These are phyloP conservation scores for Candida mattraensis DNA, from an alignment of 805 yeast species.

Conservation along the genomic window DNA sequence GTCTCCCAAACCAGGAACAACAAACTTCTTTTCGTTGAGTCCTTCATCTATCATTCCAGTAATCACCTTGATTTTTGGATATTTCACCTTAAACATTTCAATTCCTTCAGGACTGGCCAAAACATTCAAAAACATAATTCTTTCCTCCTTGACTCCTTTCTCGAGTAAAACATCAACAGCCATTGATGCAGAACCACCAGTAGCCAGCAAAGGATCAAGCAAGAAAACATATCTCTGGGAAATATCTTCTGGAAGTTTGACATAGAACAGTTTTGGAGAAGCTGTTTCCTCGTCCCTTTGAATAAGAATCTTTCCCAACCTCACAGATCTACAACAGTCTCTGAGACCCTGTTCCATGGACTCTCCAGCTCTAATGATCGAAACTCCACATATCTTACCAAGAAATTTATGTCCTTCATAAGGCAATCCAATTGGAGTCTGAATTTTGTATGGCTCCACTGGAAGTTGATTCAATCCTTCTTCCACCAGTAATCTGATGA, in stretches of 20 bases:
- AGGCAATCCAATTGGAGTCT: conserved; percentile 72
- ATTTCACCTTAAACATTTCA: conserved; percentile 67
- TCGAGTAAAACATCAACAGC: conserved; percentile 88
- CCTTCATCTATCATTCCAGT: conserved; percentile 93
- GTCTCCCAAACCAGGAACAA: conserved; percentile 95
- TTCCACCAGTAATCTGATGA: conserved; percentile 90
- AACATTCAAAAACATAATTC: conserved; percentile 86
- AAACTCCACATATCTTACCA: conserved; percentile 97
- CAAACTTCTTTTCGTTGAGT: conserved; percentile 79
- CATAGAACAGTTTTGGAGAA: conserved; percentile 85
- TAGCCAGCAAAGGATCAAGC: conserved; percentile 96
- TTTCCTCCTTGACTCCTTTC: conserved; percentile 84
- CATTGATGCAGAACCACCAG: conserved; percentile 98
- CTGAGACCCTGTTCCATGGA: conserved; percentile 98
- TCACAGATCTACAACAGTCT: conserved; percentile 94
- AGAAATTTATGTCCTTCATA: conserved; percentile 77
- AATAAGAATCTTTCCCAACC: conserved; percentile 94
- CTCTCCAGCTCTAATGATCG: conserved; percentile 98
- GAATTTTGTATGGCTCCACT: conserved; percentile 63
- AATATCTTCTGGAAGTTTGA: conserved; percentile 91
- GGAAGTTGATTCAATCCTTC: conserved; percentile 95
- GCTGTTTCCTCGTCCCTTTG: conserved; percentile 99
- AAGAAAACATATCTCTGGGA: conserved; percentile 83
- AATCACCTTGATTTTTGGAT: conserved; percentile 83
- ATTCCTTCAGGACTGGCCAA: conserved; percentile 96